phyloP scores from a whole-genome alignment of 2,329 filamentous ascomycete species.

The Trichoderma sp. region DNA sequence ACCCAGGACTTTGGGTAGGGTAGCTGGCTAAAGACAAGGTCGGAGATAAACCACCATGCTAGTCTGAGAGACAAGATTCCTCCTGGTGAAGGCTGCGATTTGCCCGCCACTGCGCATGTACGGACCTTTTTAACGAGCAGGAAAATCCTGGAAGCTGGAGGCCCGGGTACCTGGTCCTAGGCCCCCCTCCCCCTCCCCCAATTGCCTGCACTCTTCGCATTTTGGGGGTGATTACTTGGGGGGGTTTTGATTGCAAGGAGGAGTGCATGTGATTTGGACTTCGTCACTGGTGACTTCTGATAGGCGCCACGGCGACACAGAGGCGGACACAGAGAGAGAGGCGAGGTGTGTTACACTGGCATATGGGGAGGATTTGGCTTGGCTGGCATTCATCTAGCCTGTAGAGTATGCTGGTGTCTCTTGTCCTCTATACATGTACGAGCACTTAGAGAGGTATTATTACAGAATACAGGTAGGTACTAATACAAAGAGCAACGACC shows the following conservation, averaged over 20 bases:
- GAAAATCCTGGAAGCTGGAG: background rate
- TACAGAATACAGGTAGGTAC: no score
- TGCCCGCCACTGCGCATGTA: background rate
- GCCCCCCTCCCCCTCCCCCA: no score
- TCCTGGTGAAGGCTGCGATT: background rate
- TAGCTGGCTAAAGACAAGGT: background rate
- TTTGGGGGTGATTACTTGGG: background rate
- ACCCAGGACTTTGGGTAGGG: conserved; percentile 10
- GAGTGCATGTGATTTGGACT: background rate
- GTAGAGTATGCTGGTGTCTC: background rate
- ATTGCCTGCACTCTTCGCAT: no score
- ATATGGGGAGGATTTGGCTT: background rate
- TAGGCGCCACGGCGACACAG: background rate
- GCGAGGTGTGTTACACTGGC: background rate
- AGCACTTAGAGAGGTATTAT: background rate
- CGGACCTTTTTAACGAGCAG: background rate
- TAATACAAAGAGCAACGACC: background rate
- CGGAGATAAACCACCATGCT: background rate
- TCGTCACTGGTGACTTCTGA: background rate
- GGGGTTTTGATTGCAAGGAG: background rate
- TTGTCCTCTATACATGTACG: background rate
- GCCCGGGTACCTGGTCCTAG: conserved; percentile 13
- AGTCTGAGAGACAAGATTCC: background rate
- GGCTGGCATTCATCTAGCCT: no score
- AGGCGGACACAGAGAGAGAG: no score